Conservation (phyloP, 2,329 filamentous ascomycete species). For the Colletotrichum sp. region DNA sequence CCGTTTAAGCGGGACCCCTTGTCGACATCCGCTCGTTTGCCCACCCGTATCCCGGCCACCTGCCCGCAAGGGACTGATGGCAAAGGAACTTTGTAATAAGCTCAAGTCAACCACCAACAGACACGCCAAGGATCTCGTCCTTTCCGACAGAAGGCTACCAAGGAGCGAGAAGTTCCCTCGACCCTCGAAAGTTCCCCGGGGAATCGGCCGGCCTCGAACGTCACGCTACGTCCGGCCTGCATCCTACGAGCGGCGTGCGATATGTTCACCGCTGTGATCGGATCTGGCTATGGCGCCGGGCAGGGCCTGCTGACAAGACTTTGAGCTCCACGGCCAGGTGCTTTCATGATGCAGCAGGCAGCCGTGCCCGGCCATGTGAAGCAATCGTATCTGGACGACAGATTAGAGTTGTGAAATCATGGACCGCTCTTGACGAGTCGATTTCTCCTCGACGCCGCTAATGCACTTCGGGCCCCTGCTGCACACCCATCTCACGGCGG, state of each 20-base stretch:
- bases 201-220: not conserved
- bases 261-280: not conserved
- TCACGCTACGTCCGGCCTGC: not conserved
- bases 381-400: not conserved
- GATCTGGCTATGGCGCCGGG: not conserved
- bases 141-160: not conserved
- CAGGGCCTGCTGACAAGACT: not conserved
- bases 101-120: not conserved
- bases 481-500: not conserved
- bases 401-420: constrained; percentile 11
- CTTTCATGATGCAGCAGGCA: not conserved
- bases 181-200: not conserved
- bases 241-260: not conserved
- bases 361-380: not conserved
- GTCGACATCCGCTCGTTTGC: not conserved
- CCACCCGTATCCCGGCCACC: not conserved
- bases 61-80: not conserved
- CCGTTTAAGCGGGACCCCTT: constrained; percentile 9
- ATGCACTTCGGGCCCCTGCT: not conserved
- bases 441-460: not conserved
- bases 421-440: not conserved
- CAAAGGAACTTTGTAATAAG: not conserved
- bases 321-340: not conserved
- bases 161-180: not conserved
- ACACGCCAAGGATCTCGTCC: not conserved